These are phyloP conservation scores for Phascolomyces articulosus DNA, from an alignment of 371 early-diverging fungal species.

Conservation along the genomic window DNA sequence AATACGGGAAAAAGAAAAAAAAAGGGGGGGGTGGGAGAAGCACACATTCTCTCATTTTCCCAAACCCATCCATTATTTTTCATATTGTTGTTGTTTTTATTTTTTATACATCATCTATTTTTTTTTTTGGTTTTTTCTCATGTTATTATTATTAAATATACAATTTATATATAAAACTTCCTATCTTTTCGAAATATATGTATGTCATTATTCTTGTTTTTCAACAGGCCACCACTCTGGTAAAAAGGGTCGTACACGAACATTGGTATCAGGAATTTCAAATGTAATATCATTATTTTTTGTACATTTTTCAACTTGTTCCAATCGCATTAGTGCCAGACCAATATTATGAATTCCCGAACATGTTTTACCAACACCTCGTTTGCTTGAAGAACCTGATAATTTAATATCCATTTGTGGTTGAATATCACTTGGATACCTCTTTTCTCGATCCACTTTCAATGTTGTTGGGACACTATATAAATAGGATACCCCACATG, in stretches of 20 bases:
- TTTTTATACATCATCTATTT: too few species aligned
- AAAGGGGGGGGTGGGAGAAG: too few species aligned
- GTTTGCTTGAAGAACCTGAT: constrained; percentile 37
- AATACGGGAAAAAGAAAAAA: too few species aligned
- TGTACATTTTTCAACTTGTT: constrained; percentile 54
- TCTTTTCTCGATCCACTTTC: constrained; percentile 30
- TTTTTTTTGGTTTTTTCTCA: too few species aligned
- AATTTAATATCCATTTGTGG: constrained; percentile 54
- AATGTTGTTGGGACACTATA: constrained; percentile 39
- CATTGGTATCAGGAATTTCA: constrained; percentile 34
- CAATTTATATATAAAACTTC: too few species aligned
- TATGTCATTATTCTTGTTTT: neutral
- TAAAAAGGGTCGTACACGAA: constrained; percentile 52
- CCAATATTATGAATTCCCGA: constrained; percentile 79
- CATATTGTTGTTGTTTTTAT: too few species aligned
- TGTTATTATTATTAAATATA: too few species aligned
- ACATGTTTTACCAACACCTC: constrained; percentile 67
- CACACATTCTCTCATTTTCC: too few species aligned
- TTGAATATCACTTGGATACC: constrained; percentile 27
- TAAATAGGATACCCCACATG: neutral
- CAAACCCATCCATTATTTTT: too few species aligned
- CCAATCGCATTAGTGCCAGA: constrained; percentile 85
- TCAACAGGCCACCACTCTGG: constrained; percentile 63
- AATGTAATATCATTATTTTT: constrained; percentile 23
- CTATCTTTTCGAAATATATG: too few species aligned